Evolutionary conservation across 192 early-diverging fungal species (phyloP).

Genomic region (Rhizoclosmatium sp.): DNA sequence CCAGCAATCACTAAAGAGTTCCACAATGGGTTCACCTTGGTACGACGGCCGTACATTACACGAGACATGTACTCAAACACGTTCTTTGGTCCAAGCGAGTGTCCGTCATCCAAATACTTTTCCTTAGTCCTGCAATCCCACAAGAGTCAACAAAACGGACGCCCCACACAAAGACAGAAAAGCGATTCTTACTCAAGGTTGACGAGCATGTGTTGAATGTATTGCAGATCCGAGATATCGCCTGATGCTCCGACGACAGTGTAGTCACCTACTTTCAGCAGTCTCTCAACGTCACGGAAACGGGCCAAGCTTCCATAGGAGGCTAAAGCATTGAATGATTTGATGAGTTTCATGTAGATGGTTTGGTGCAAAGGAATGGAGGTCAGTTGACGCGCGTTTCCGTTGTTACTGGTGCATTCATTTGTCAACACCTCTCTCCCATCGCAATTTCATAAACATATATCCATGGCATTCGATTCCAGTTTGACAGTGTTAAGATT

Average conservation of each 20-base stretch:
- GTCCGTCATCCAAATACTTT: constrained; percentile 88
- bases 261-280: constrained; percentile 78
- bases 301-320: constrained; percentile 94
- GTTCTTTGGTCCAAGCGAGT: constrained; percentile 81
- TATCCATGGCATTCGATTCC: no score
- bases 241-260: constrained; percentile 93
- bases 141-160: background rate
- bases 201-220: constrained; percentile 81
- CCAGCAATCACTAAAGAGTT: constrained; percentile 94
- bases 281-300: constrained; percentile 88
- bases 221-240: constrained; percentile 94
- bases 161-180: background rate
- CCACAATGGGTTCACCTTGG: constrained; percentile 93
- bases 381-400: no score
- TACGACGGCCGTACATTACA: constrained; percentile 91
- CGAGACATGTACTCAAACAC: constrained; percentile 91
- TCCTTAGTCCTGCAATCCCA: constrained; percentile 75
- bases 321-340: constrained; percentile 50
- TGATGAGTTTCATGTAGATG: no score
- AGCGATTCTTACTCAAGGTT: constrained; percentile 24
- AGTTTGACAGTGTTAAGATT: no score
- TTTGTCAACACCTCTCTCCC: no score
- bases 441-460: no score
- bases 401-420: no score
- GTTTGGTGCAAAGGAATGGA: no score